Evolutionary conservation across 73 alveolate genomes (phyloP).

Genomic region (Uronychia binucleata): DNA sequence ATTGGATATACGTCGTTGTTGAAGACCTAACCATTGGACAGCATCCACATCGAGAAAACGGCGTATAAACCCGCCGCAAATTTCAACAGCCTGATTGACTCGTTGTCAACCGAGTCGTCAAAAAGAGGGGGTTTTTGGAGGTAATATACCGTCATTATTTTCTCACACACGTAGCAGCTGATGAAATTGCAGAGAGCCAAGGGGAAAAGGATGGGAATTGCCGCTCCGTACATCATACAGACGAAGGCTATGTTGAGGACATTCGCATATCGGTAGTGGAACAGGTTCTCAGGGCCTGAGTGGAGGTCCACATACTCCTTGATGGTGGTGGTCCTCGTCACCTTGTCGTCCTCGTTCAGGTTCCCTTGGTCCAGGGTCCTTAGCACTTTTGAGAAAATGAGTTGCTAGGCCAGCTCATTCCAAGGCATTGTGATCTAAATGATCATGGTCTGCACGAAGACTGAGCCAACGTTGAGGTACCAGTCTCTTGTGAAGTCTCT

Average conservation of each 20-base stretch:
- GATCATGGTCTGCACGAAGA: slow-evolving; percentile 36
- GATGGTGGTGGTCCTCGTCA: slow-evolving; percentile 29
- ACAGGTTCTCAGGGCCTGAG: slow-evolving; percentile 59
- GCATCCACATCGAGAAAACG: slow-evolving; percentile 37
- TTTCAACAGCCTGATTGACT: slow-evolving; percentile 14
- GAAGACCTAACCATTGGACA: slow-evolving; percentile 42
- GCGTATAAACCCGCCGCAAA: slow-evolving; percentile 12
- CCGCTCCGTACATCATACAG: slow-evolving; percentile 51
- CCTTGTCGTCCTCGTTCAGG: no score
- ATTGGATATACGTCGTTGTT: slow-evolving; percentile 21
- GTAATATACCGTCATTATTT: slow-evolving; percentile 25
- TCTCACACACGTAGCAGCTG: slow-evolving; percentile 30
- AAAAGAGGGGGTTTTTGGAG: slow-evolving; percentile 52
- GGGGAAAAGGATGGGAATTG: slow-evolving; percentile 56
- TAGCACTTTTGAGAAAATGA: no score
- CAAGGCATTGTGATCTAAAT: slow-evolving; percentile 38
- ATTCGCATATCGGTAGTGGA: slow-evolving; percentile 23
- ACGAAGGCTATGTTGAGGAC: slow-evolving; percentile 34
- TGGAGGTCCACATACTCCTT: slow-evolving; percentile 50
- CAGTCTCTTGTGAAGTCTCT: slow-evolving; percentile 43
- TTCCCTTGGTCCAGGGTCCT: no score
- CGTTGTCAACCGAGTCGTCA: slow-evolving; percentile 32
- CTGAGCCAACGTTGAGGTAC: slow-evolving; percentile 39
- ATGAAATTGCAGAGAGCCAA: slow-evolving; percentile 23
- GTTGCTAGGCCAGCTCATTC: slow-evolving; percentile 20